Percentiles rank a stretch among this genome's conserved stretches.
These are phyloP conservation scores for Heliosperma pusillum DNA, from an alignment of 148 eudicot species.

Conservation along the genomic window DNA sequence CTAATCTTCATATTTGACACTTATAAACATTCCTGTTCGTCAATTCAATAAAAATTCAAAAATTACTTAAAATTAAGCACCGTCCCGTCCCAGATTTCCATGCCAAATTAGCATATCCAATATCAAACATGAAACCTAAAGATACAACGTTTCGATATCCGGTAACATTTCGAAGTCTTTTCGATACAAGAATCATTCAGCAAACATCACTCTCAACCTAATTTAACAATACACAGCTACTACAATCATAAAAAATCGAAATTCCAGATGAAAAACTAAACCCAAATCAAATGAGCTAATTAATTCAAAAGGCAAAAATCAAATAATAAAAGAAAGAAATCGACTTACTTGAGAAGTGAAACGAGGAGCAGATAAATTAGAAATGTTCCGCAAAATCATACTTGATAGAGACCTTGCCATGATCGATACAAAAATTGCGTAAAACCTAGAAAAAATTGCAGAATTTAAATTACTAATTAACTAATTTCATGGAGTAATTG, in stretches of 20 bases:
- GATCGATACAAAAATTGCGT: not conserved
- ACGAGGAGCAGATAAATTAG: constrained; percentile 39
- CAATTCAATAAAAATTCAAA: not conserved
- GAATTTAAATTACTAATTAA: no score
- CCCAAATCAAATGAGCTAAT: not conserved
- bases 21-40: not conserved
- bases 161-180: not conserved
- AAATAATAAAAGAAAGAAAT: not conserved
- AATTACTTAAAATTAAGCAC: not conserved
- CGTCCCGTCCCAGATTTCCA: not conserved
- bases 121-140: constrained; percentile 5
- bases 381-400: constrained; percentile 39
- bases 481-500: no score
- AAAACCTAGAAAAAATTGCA: not conserved
- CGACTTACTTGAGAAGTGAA: constrained; percentile 35
- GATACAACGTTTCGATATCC: not conserved
- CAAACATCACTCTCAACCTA: not conserved
- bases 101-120: not conserved
- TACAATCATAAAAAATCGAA: not conserved
- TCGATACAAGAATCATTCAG: not conserved
- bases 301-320: no score
- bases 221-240: not conserved
- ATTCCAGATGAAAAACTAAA: no score
- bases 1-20: not conserved
- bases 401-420: constrained; percentile 52